phyloP scores from a whole-genome alignment of 1,284 basidiomycete species.

The Moesziomyces sp. region DNA sequence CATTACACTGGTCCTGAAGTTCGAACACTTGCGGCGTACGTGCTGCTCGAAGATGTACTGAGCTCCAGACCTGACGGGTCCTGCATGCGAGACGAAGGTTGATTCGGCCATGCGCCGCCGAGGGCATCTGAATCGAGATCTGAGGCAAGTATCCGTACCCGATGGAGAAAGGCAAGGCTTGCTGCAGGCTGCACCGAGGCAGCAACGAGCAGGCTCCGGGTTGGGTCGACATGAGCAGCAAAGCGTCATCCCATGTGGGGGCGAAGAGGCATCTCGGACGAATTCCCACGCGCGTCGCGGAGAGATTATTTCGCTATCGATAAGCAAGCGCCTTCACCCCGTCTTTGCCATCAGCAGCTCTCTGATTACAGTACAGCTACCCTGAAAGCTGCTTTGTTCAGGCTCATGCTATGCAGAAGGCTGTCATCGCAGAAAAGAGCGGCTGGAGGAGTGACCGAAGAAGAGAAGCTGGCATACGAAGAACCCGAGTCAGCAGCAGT shows the following conservation, averaged over 20 bases:
- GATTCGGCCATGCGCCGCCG: neutral
- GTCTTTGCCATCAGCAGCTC: neutral
- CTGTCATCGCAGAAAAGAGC: too few relatives aligned
- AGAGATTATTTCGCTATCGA: conserved; percentile 34
- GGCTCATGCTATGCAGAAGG: neutral
- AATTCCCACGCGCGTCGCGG: conserved; percentile 22
- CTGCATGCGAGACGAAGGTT: neutral
- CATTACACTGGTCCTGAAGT: neutral
- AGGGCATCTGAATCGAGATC: neutral
- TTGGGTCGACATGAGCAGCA: neutral
- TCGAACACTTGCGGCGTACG: too few relatives aligned
- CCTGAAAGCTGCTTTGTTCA: neutral
- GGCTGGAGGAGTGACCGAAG: too few relatives aligned
- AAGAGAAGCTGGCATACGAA: neutral
- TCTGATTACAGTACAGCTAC: neutral
- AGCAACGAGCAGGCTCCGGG: conserved; percentile 5
- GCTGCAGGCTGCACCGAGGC: conserved; percentile 3
- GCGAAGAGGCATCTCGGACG: conserved; percentile 13
- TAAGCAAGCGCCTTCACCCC: conserved; percentile 8
- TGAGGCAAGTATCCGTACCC: conserved; percentile 1
- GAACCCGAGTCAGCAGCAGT: too few relatives aligned
- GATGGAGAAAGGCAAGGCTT: neutral
- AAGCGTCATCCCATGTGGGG: conserved; percentile 1
- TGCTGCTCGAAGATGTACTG: too few relatives aligned
- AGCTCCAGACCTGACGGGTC: too few relatives aligned